phyloP scores from a whole-genome alignment of 177 flowering plant species.

The Vitis hybrid region DNA sequence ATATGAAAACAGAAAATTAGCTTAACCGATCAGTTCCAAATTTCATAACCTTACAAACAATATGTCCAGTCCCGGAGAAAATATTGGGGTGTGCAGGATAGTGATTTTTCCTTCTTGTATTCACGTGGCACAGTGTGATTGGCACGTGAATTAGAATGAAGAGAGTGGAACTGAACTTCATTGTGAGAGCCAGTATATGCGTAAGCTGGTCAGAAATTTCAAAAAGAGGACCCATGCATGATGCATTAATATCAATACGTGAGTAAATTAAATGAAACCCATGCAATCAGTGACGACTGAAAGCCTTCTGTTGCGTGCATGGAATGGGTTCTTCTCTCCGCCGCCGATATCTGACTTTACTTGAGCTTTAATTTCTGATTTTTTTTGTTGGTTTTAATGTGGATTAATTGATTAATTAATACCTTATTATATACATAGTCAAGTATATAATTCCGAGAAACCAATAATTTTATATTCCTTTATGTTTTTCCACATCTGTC shows the following conservation, averaged over 20 bases:
- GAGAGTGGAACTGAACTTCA: too few relatives aligned
- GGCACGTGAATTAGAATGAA: too few relatives aligned
- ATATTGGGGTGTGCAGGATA: too few relatives aligned
- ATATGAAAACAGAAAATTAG: too few relatives aligned
- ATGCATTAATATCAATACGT: conserved; percentile 2
- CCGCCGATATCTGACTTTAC: conserved; percentile 14
- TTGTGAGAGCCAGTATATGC: too few relatives aligned
- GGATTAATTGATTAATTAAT: too few relatives aligned
- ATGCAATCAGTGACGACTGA: conserved; percentile 27
- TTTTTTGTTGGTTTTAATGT: not conserved
- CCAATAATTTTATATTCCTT: not conserved
- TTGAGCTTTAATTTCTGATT: not conserved
- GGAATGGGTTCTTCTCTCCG: conserved; percentile 29
- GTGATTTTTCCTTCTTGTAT: too few relatives aligned
- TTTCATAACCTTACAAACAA: too few relatives aligned
- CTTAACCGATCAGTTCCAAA: too few relatives aligned
- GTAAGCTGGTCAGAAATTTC: not conserved
- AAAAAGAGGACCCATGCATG: not conserved
- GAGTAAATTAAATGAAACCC: conserved; percentile 12
- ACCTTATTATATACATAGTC: not conserved
- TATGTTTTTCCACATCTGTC: not conserved
- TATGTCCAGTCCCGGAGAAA: too few relatives aligned
- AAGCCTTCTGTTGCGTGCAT: conserved; percentile 36
- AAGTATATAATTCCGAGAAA: not conserved
- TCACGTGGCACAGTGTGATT: too few relatives aligned